Evolutionary conservation across 2,329 filamentous ascomycete species (phyloP).

Genomic region (Tolypocladium endophyticum): DNA sequence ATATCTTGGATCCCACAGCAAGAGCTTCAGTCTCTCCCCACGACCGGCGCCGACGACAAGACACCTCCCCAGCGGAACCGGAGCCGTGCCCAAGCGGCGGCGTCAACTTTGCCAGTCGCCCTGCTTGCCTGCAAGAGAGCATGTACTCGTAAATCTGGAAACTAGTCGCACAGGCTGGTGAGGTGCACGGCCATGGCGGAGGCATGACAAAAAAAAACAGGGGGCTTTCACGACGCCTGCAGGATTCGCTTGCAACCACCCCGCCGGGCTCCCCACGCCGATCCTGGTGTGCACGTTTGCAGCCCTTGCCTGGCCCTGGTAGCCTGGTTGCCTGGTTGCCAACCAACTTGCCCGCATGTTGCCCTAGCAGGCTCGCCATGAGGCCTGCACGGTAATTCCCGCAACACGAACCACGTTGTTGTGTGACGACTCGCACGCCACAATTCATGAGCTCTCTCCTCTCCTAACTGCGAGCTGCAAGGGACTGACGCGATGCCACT

Average conservation of each 20-base stretch:
- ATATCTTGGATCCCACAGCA: background rate
- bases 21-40: background rate
- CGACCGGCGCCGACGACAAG: background rate
- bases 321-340: background rate
- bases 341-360: background rate
- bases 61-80: background rate
- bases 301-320: background rate
- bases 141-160: background rate
- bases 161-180: background rate
- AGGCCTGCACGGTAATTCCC: background rate
- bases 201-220: background rate
- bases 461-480: background rate
- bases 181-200: background rate
- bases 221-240: background rate
- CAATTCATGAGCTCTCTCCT: background rate
- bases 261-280: background rate
- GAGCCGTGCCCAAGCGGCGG: background rate
- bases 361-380: background rate
- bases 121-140: background rate
- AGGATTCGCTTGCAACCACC: background rate
- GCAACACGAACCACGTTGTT: background rate
- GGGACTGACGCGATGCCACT: background rate
- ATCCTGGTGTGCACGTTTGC: background rate
- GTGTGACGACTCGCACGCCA: background rate
- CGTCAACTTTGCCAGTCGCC: background rate